Base-by-base conservation (phyloP, 495 filamentous ascomycete genomes). In the Trichoderma parareesei region DNA sequence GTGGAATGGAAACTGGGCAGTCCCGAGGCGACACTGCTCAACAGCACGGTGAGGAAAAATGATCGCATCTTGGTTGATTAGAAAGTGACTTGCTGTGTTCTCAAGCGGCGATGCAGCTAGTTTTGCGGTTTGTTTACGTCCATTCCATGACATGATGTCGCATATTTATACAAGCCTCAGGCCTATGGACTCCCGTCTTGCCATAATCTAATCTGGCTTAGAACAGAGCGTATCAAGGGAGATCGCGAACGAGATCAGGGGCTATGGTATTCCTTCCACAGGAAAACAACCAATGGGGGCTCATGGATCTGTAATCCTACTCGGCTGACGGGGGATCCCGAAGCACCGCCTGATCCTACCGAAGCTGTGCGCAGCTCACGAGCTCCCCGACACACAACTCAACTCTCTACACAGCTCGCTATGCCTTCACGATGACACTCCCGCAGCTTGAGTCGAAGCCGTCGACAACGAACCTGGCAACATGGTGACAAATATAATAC, bases 1-100 rank as follows among this genome's bases (percentile, higher is more conserved):
- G 66, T 64, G n/a, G 65, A 65, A n/a, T 14, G 38, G 57, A 27
- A 27, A 27, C 10, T 37, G 38, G 40, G 42, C 38, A 41, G 60
- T n/a, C 44, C 62, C 9, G 44, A 18, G 49, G 41, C 65, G 18
- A 67, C 55, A 46, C 62, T 40, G 20, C 64, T 27, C 14, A 69
- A 43, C 7, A 55, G 38, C 9, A 35, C 13, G 16, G 57, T 59
- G 44, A 55, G 53, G 43, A 69, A 33, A 13, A 61, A 55, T 38
- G 38, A 42, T 8, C 33, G 20, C 53, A 57, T 57, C 1, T 57
- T 37, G 20, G 11, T 37, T 57, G 49, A 57, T 37, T 57, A 3
- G 1, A 57, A 13, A 14, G 7, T 38, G 18, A 0, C 7, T 35
- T 57, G 20, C 27, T 37, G 11, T 38, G 3, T 57, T 35, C 27